A percentile compares a stretch with the other conserved stretches of the same genome.
phyloP scores from a whole-genome alignment of 176 grass and related monocot genomes.

The Oryza officinalis region DNA sequence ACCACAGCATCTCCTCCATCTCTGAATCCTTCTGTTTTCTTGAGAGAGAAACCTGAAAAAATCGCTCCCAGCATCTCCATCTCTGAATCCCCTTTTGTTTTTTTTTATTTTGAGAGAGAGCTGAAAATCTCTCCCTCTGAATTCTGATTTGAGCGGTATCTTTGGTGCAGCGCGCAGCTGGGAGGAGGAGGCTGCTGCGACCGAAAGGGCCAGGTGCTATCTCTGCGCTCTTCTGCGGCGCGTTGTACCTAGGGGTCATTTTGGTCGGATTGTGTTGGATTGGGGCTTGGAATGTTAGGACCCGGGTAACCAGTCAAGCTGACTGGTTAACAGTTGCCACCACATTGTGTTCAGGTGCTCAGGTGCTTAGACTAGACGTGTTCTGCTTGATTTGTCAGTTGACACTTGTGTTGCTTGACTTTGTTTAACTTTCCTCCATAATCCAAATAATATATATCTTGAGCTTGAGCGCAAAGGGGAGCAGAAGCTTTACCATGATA shows the following conservation, averaged over 20 bases:
- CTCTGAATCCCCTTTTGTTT: too few species aligned
- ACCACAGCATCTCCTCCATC: background rate
- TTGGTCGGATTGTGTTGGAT: constrained; percentile 27
- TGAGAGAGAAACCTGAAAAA: background rate
- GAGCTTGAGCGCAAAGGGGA: background rate
- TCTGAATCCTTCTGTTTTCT: background rate
- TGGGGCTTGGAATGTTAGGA: background rate
- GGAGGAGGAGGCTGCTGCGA: background rate
- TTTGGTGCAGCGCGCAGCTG: background rate
- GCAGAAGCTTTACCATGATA: background rate
- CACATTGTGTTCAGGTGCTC: background rate
- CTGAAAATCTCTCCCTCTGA: background rate
- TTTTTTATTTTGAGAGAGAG: too few species aligned
- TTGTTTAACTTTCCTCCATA: background rate
- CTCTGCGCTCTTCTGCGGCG: constrained; percentile 1
- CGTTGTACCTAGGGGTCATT: background rate
- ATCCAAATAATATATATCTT: background rate
- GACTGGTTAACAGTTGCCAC: background rate
- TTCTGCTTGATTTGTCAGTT: background rate
- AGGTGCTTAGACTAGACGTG: background rate
- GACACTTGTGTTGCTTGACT: background rate
- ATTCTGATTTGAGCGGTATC: constrained; percentile 13
- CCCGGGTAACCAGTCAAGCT: background rate
- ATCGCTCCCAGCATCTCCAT: too few species aligned
- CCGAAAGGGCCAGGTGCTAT: constrained; percentile 15